Percentiles rank a stretch among this genome's conserved stretches.
phyloP scores from a whole-genome alignment of 1,284 basidiomycete species.

The Binderoboletus segoi region DNA sequence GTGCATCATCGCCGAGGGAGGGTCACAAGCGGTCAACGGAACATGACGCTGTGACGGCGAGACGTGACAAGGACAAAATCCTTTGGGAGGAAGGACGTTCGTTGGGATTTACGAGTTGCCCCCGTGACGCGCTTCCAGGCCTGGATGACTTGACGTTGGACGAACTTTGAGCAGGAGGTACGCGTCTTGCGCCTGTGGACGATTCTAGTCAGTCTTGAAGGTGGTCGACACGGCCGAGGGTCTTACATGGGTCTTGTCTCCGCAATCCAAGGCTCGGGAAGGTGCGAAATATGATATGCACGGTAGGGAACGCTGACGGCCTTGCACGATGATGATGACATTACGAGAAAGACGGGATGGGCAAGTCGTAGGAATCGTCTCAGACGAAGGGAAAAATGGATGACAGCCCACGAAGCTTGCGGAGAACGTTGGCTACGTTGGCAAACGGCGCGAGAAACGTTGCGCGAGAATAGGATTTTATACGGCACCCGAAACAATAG shows the following conservation, averaged over 20 bases:
- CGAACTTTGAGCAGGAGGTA: constrained; percentile 46
- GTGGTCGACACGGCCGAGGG: not conserved
- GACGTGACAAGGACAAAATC: constrained; percentile 64
- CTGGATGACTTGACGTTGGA: constrained; percentile 59
- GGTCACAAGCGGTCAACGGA: constrained; percentile 14
- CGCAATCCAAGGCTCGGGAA: constrained; percentile 28
- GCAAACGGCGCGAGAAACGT: constrained; percentile 1
- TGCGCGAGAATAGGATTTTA: constrained; percentile 7
- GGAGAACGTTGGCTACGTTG: constrained; percentile 22
- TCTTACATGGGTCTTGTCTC: constrained; percentile 31
- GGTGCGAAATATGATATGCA: constrained; percentile 15
- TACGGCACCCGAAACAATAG: constrained; percentile 24
- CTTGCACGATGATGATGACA: constrained; percentile 10
- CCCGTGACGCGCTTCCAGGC: constrained; percentile 65
- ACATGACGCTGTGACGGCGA: constrained; percentile 51
- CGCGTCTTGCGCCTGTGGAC: constrained; percentile 23
- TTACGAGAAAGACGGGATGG: constrained; percentile 6
- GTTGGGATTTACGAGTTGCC: constrained; percentile 50
- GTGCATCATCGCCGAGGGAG: constrained; percentile 5
- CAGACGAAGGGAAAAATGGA: constrained; percentile 32
- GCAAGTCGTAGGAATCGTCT: constrained; percentile 19
- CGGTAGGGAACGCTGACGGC: constrained; percentile 9
- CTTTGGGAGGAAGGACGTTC: constrained; percentile 54
- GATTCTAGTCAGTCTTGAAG: not conserved
- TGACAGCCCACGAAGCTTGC: constrained; percentile 20